phyloP scores from a whole-genome alignment of 768 basidiomycete genomes.

The Boletus reticulatus region DNA sequence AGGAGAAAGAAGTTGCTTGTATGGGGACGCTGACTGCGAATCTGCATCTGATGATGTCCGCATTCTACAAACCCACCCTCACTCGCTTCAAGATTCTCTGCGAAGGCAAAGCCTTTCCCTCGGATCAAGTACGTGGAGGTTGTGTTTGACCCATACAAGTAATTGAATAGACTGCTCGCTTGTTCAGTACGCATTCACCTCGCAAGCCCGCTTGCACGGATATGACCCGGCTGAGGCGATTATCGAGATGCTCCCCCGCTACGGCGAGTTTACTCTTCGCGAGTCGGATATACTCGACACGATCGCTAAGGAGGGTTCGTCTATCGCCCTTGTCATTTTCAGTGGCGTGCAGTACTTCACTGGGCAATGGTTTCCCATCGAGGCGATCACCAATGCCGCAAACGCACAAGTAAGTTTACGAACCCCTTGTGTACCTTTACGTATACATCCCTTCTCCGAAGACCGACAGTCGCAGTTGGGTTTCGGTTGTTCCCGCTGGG shows the following conservation, averaged over 20 bases:
- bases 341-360: constrained; percentile 97
- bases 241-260: constrained; percentile 74
- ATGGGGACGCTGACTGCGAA: constrained; percentile 96
- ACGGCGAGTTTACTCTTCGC: constrained; percentile 81
- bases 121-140: constrained; percentile 73
- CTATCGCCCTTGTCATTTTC: constrained; percentile 89
- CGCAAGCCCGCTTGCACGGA: constrained; percentile 83
- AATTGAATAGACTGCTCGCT: constrained; percentile 10
- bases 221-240: constrained; percentile 71
- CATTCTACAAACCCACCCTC: constrained; percentile 88
- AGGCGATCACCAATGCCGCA: constrained; percentile 77
- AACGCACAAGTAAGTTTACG: constrained; percentile 66
- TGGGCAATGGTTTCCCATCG: constrained; percentile 91
- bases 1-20: constrained; percentile 87
- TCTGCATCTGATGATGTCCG: constrained; percentile 91
- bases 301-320: constrained; percentile 68
- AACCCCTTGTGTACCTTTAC: constrained; percentile 23
- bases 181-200: constrained; percentile 88
- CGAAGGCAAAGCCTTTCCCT: constrained; percentile 93
- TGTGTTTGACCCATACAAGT: constrained; percentile 8
- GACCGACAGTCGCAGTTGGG: constrained; percentile 5
- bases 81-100: constrained; percentile 91
- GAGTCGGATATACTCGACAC: constrained; percentile 83
- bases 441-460: constrained; percentile 15
- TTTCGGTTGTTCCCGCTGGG: background rate